phyloP scores from a whole-genome alignment of 129 eudicot genomes.

The Centrapalus pauciflorus region DNA sequence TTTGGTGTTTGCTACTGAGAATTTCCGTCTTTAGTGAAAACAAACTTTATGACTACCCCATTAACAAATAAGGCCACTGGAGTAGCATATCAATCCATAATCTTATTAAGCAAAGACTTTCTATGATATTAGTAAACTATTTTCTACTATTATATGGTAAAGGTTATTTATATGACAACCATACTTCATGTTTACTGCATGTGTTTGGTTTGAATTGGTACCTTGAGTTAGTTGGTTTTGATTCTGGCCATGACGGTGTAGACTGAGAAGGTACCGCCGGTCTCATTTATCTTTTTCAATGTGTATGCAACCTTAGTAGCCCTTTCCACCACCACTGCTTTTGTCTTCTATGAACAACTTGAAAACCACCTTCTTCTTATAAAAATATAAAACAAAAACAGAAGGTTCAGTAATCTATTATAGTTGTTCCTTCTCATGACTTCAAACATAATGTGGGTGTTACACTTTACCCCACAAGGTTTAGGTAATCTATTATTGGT shows the following conservation, averaged over 20 bases:
- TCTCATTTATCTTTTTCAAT: conserved; percentile 47
- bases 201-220: conserved; percentile 19
- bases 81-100: background rate
- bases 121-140: background rate
- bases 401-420: too few species aligned
- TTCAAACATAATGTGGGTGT: too few species aligned
- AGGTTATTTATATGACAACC: background rate
- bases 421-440: too few species aligned
- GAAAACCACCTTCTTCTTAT: background rate
- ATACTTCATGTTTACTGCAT: background rate
- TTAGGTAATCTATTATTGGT: too few species aligned
- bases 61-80: background rate
- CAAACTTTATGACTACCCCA: background rate
- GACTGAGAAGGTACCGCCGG: conserved; percentile 51
- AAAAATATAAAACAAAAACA: background rate
- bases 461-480: too few species aligned
- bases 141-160: background rate
- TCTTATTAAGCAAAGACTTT: background rate
- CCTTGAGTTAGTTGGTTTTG: conserved; percentile 62
- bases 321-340: conserved; percentile 31
- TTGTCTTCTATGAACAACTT: conserved; percentile 1
- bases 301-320: conserved; percentile 52
- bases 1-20: background rate
- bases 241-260: conserved; percentile 32
- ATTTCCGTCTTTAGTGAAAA: background rate